These are phyloP conservation scores for Singerocomus rubriflavus DNA, from an alignment of 1,284 basidiomycete species.

Conservation along the genomic window DNA sequence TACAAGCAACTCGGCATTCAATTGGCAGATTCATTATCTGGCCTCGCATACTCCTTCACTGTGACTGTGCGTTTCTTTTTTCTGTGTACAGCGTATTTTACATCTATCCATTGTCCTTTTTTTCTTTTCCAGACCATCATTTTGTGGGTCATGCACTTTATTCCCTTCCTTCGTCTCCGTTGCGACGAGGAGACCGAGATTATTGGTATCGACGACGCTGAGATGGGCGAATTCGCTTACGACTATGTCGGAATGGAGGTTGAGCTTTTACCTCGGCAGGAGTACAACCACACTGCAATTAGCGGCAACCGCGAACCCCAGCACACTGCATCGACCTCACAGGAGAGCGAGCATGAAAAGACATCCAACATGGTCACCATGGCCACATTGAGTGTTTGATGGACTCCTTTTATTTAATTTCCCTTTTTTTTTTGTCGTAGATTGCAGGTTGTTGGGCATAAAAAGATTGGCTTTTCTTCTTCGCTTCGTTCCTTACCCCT, in stretches of 20 bases:
- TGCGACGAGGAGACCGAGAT: slow-evolving; percentile 83
- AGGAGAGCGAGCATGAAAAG: slow-evolving; percentile 31
- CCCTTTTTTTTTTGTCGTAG: no score
- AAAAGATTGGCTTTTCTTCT: not conserved
- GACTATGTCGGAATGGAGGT: slow-evolving; percentile 80
- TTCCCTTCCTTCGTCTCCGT: slow-evolving; percentile 82
- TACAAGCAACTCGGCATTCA: slow-evolving; percentile 86
- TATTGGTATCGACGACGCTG: slow-evolving; percentile 89
- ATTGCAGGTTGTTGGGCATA: not conserved
- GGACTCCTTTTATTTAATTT: not conserved
- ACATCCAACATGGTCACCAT: slow-evolving; percentile 1
- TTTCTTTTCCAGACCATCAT: slow-evolving; percentile 62
- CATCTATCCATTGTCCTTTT: not conserved
- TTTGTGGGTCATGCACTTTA: slow-evolving; percentile 90
- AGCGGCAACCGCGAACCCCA: slow-evolving; percentile 25
- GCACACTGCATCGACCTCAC: slow-evolving; percentile 24
- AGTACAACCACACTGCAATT: slow-evolving; percentile 15
- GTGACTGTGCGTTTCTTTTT: slow-evolving; percentile 59
- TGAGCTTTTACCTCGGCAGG: slow-evolving; percentile 39
- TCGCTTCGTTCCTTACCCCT: not conserved
- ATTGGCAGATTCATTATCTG: slow-evolving; percentile 75
- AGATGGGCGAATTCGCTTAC: slow-evolving; percentile 94
- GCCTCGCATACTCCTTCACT: slow-evolving; percentile 77
- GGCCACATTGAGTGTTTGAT: slow-evolving; percentile 6
- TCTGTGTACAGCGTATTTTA: not conserved